Conservation (phyloP, 768 basidiomycete genomes). For the Cystofilobasidium capitatum region DNA sequence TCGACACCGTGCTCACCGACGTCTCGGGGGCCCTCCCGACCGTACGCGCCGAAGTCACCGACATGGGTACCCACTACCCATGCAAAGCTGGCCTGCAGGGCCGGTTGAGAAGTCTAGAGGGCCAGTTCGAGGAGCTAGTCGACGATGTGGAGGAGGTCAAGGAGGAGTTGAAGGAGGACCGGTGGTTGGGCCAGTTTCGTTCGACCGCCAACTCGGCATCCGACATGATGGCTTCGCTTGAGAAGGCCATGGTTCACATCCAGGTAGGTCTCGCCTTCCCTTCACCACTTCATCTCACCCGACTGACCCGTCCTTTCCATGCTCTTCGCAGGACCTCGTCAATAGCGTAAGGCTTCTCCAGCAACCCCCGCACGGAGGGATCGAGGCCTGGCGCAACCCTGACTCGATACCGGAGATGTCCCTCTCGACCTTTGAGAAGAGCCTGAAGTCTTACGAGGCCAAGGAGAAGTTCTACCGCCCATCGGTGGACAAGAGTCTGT, state of each 20-base stretch:
- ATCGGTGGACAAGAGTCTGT: constrained; percentile 79
- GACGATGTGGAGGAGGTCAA: constrained; percentile 68
- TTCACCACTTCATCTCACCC: background rate
- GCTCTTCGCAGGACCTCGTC: constrained; percentile 28
- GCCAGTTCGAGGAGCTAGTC: constrained; percentile 74
- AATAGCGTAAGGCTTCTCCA: constrained; percentile 27
- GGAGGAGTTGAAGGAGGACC: constrained; percentile 93
- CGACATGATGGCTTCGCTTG: constrained; percentile 92
- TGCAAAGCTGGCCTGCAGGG: background rate
- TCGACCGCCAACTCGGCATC: constrained; percentile 69
- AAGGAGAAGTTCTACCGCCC: constrained; percentile 63
- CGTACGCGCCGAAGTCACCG: background rate
- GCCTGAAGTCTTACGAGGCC: constrained; percentile 41
- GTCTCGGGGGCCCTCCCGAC: background rate
- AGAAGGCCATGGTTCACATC: constrained; percentile 84
- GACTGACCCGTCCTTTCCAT: background rate
- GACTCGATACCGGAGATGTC: constrained; percentile 43
- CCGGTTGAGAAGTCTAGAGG: constrained; percentile 47
- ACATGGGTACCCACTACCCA: background rate
- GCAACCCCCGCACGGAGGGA: background rate
- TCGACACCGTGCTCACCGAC: background rate
- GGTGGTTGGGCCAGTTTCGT: constrained; percentile 90
- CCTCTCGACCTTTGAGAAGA: constrained; percentile 54
- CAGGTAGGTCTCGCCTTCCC: constrained; percentile 50
- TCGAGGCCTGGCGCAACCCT: constrained; percentile 44